These are phyloP conservation scores for Cyberlindnera euphorbiiphila DNA, from an alignment of 805 yeast genomes.

Conservation along the genomic window DNA sequence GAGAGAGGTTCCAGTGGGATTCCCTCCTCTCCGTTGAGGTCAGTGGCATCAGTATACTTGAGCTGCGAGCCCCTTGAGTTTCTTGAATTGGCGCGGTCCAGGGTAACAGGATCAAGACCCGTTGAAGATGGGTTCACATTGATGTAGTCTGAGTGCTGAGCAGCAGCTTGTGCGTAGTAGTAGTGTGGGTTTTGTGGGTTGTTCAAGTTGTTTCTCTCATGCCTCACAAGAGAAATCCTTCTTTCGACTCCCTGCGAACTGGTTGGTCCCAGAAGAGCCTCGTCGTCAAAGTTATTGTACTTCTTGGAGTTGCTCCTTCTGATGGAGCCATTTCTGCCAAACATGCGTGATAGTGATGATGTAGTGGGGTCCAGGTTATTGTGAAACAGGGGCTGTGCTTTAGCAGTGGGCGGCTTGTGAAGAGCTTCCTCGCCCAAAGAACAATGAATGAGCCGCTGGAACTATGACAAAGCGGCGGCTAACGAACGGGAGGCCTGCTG, in stretches of 20 bases:
- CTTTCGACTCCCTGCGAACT: conserved; percentile 26
- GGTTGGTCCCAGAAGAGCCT: conserved; percentile 30
- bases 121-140: conserved; percentile 65
- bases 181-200: conserved; percentile 69
- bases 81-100: conserved; percentile 16
- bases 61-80: conserved; percentile 13
- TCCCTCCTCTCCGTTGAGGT: conserved; percentile 12
- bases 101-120: conserved; percentile 57
- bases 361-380: too few species aligned
- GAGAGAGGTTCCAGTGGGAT: conserved; percentile 23
- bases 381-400: not conserved
- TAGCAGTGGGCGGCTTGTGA: too few species aligned
- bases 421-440: too few species aligned
- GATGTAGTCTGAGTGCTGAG: conserved; percentile 59
- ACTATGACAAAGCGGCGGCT: too few species aligned
- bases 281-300: conserved; percentile 30
- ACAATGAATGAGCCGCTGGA: too few species aligned
- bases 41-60: conserved; percentile 8
- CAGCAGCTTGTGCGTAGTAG: conserved; percentile 72
- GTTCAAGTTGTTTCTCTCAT: conserved; percentile 70
- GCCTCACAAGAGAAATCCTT: conserved; percentile 74
- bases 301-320: conserved; percentile 21
- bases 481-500: too few species aligned
- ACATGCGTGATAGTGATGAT: too few species aligned
- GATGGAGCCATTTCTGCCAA: conserved; percentile 25